Conservation (phyloP, 805 yeast genomes). For the Blastobotrys muscicola region DNA sequence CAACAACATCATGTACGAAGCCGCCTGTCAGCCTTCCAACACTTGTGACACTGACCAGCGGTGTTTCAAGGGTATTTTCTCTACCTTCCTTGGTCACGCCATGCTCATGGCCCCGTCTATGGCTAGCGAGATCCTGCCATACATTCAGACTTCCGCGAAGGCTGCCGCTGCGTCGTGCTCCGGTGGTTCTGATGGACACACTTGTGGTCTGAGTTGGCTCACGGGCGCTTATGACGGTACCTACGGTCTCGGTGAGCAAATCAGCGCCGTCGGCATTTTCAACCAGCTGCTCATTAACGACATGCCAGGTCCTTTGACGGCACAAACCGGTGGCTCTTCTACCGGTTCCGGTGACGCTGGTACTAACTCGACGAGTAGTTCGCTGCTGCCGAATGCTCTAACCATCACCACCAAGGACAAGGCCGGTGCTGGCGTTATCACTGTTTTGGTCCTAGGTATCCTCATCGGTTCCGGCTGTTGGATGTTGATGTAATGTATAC, state of each 20-base stretch:
- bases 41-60: conserved; percentile 68
- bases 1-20: conserved; percentile 50
- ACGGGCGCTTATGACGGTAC: conserved; percentile 48
- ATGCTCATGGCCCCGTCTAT: conserved; percentile 52
- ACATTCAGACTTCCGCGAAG: conserved; percentile 42
- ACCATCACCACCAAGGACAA: conserved; percentile 52
- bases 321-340: conserved; percentile 60
- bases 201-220: conserved; percentile 75
- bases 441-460: conserved; percentile 59
- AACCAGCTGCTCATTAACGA: conserved; percentile 30
- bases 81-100: conserved; percentile 57
- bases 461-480: conserved; percentile 63
- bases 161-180: conserved; percentile 75
- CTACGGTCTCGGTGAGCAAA: conserved; percentile 81
- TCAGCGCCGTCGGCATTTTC: conserved; percentile 62
- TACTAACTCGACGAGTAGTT: conserved; percentile 25
- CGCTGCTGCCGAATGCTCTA: conserved; percentile 17
- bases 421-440: conserved; percentile 85
- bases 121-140: conserved; percentile 35
- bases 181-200: conserved; percentile 73
- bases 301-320: conserved; percentile 47
- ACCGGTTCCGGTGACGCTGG: conserved; percentile 65
- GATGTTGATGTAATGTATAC: conserved; percentile 40
- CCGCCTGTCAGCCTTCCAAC: conserved; percentile 52
- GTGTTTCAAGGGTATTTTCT: conserved; percentile 60